Conservation (phyloP, 352 stramenopile species). For the Globisporangium spiculum region DNA sequence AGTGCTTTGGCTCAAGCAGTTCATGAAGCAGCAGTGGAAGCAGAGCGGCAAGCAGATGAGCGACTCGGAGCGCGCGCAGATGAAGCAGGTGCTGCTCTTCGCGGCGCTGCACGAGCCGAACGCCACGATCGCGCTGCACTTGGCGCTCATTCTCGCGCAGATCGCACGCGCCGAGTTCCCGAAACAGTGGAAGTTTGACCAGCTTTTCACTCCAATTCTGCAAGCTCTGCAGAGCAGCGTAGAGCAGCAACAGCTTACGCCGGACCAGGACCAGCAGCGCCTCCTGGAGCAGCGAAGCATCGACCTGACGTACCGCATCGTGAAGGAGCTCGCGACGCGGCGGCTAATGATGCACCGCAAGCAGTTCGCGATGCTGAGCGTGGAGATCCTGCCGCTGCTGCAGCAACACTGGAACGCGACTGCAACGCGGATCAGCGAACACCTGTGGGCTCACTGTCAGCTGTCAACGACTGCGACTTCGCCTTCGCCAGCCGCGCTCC, state of each 20-base stretch:
- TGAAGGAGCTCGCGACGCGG: constrained; percentile 76
- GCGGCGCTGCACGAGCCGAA: constrained; percentile 67
- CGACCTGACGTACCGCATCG: constrained; percentile 63
- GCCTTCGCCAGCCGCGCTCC: constrained; percentile 15
- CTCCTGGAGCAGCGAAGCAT: constrained; percentile 40
- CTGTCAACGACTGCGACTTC: constrained; percentile 12
- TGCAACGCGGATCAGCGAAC: constrained; percentile 29
- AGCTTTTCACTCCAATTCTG: constrained; percentile 66
- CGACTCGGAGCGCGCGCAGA: constrained; percentile 42
- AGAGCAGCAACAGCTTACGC: constrained; percentile 4
- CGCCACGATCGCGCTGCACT: constrained; percentile 50
- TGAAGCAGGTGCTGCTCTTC: constrained; percentile 55
- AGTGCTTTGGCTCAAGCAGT: constrained; percentile 80
- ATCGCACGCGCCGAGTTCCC: constrained; percentile 80
- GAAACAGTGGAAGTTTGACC: constrained; percentile 53
- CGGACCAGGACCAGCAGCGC: constrained; percentile 13
- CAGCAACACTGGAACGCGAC: constrained; percentile 56
- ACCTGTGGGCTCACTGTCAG: constrained; percentile 27
- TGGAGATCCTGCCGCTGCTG: constrained; percentile 58
- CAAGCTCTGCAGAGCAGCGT: constrained; percentile 34
- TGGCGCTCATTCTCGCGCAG: constrained; percentile 58
- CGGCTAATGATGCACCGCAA: constrained; percentile 83
- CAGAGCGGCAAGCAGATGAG: constrained; percentile 22
- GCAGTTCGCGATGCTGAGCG: constrained; percentile 69
- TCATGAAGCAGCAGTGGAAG: constrained; percentile 54